Evolutionary conservation across 2,329 filamentous ascomycete genomes (phyloP).

Genomic region (Nigrospora sphaerica): DNA sequence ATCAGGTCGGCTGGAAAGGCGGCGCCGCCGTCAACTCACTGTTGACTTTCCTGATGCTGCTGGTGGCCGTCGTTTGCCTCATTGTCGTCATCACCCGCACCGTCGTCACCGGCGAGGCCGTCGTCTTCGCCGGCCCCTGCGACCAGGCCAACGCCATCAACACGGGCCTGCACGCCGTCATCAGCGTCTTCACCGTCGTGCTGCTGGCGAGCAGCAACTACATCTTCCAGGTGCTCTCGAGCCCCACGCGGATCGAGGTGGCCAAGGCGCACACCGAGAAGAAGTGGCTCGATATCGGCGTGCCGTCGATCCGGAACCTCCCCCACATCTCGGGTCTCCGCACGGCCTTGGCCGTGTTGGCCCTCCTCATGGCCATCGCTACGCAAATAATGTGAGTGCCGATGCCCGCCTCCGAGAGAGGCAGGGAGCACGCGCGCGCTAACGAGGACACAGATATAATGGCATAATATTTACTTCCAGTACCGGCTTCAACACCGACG

Average conservation of each 20-base stretch:
- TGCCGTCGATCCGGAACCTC: slow-evolving; percentile 45
- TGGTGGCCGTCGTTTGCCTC: slow-evolving; percentile 30
- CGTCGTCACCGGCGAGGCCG: slow-evolving; percentile 25
- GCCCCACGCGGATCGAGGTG: slow-evolving; percentile 43
- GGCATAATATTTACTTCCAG: slow-evolving; percentile 37
- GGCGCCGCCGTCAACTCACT: slow-evolving; percentile 37
- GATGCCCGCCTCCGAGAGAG: background rate
- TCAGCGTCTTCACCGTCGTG: slow-evolving; percentile 34
- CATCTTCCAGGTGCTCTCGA: slow-evolving; percentile 45
- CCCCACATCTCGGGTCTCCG: slow-evolving; percentile 32
- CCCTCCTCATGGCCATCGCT: slow-evolving; percentile 33
- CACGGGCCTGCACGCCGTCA: slow-evolving; percentile 33
- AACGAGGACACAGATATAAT: slow-evolving; percentile 35
- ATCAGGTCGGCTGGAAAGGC: slow-evolving; percentile 38
- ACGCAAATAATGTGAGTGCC: slow-evolving; percentile 42
- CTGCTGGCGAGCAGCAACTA: slow-evolving; percentile 45
- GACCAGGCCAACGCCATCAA: slow-evolving; percentile 25
- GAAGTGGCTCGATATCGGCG: slow-evolving; percentile 46
- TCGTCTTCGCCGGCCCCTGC: slow-evolving; percentile 32
- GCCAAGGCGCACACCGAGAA: slow-evolving; percentile 35
- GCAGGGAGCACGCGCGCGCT: no score
- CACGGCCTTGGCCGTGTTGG: slow-evolving; percentile 27
- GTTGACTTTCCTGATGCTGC: slow-evolving; percentile 27
- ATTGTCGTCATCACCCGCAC: slow-evolving; percentile 26
- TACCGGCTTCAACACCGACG: slow-evolving; percentile 21